Evolutionary conservation across 257 asterid genomes (phyloP).

Genomic region (Lavandula angustifolia): DNA sequence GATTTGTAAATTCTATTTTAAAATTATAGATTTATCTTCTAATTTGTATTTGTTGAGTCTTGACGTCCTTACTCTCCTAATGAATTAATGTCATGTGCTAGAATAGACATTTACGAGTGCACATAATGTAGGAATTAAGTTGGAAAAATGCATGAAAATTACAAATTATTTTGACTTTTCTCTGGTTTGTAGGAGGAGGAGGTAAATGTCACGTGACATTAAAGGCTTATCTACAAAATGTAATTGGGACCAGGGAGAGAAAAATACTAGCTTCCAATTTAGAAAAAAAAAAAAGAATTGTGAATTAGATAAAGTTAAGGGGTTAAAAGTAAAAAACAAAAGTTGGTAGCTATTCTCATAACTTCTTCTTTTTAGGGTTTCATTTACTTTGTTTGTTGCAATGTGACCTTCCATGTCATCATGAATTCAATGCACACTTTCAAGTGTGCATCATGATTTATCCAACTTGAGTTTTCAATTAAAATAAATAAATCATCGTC

Average conservation of each 20-base stretch:
- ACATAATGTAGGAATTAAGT: slow-evolving; percentile 42
- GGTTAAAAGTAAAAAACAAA: slow-evolving; percentile 34
- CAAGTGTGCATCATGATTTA: no score
- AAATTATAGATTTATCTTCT: no score
- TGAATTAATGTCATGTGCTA: background rate
- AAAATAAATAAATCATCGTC: background rate
- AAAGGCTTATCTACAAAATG: slow-evolving; percentile 29
- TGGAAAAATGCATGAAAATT: slow-evolving; percentile 32
- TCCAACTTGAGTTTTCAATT: background rate
- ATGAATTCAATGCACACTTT: background rate
- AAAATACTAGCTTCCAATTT: slow-evolving; percentile 13
- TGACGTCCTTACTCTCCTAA: background rate
- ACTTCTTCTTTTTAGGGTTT: background rate
- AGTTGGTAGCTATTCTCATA: slow-evolving; percentile 21
- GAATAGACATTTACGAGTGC: slow-evolving; percentile 14
- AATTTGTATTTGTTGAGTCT: no score
- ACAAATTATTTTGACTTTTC: slow-evolving; percentile 7
- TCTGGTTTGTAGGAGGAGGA: slow-evolving; percentile 15
- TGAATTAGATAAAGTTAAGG: slow-evolving; percentile 41
- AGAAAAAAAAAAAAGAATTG: background rate
- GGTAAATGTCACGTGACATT: slow-evolving; percentile 46
- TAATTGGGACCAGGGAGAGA: slow-evolving; percentile 29
- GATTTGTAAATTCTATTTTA: no score
- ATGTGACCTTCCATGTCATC: background rate
- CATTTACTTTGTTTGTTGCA: background rate